phyloP scores from a whole-genome alignment of 2,329 filamentous ascomycete genomes.

The Hypoxylon sp. region DNA sequence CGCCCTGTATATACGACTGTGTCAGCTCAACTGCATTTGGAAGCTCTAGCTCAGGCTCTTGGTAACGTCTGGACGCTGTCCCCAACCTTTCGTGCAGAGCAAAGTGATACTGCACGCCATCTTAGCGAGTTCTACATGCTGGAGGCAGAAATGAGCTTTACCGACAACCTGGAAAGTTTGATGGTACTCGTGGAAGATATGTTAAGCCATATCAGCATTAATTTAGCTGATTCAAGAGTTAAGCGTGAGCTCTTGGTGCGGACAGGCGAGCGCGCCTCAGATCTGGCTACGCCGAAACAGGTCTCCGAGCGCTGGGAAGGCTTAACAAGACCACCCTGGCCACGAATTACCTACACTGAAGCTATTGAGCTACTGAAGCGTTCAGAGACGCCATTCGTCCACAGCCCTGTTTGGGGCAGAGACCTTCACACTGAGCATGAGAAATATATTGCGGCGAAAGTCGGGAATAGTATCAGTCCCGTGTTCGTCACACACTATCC shows the following conservation, averaged over 20 bases:
- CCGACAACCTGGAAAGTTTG: slow-evolving; percentile 75
- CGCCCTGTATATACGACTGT: slow-evolving; percentile 95
- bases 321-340: slow-evolving; percentile 74
- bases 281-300: slow-evolving; percentile 61
- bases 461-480: slow-evolving; percentile 68
- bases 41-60: slow-evolving; percentile 88
- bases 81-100: slow-evolving; percentile 93
- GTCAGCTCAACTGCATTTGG: slow-evolving; percentile 92
- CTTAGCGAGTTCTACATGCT: slow-evolving; percentile 99
- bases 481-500: slow-evolving; percentile 96
- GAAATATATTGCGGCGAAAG: slow-evolving; percentile 79
- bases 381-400: slow-evolving; percentile 73
- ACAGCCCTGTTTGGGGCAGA: slow-evolving; percentile 76
- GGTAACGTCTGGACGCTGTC: slow-evolving; percentile 94
- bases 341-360: slow-evolving; percentile 84
- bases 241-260: slow-evolving; percentile 60
- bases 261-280: slow-evolving; percentile 59
- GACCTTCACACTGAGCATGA: slow-evolving; percentile 94
- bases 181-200: slow-evolving; percentile 87
- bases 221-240: slow-evolving; percentile 58
- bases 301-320: slow-evolving; percentile 80
- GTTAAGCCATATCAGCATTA: slow-evolving; percentile 67
- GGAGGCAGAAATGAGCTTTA: slow-evolving; percentile 89
- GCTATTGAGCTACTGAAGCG: slow-evolving; percentile 78
- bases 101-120: slow-evolving; percentile 92